Evolutionary conservation across 2,329 filamentous ascomycete genomes (phyloP), one percentile per base, ranked within the genome.

Genomic region (Stromatinia cepivora): DNA sequence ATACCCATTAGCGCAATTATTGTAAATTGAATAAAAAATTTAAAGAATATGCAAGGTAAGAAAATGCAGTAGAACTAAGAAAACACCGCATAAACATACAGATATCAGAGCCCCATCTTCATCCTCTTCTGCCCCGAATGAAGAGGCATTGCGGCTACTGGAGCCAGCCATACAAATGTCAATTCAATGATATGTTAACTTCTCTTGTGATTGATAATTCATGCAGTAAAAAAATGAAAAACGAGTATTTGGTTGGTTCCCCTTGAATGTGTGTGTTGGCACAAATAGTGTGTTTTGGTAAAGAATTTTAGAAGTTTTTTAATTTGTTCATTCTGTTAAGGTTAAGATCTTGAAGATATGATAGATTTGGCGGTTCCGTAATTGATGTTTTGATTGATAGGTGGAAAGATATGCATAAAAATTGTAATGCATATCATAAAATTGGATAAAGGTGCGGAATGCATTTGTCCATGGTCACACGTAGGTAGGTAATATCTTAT

Each of bases 71-170:
- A 56, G 52, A 58, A 56, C 34, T 22, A 45, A 46, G 53, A 57
- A 66, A 46, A 56, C 42, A 13, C 42, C 17, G 63, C 53, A 61
- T 50, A 28, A 72, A 72, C 74, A 59, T 76, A 79, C 78, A 52
- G 78, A 79, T 72, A 79, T 78, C 72, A 79, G 74, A 57, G 76
- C 62, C 15, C 53, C 64, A 70, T 78, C 76, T 54, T 78, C 76
- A 42, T 77, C 75, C 48, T 67, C 72, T 46, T 70, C 61, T 64
- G 71, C 76, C 73, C 73, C 61, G 61, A 74, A 73, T 68, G 76
- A 72, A 71, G 76, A 77, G 73, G 73, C 77, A 78, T 78, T 76
- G 72, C 73, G 76, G 77, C 75, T 76, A 69, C 73, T 72, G 62
- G 74, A 77, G 69, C 77, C 73, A 73, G 77, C 77, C 78, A 79